Percentiles rank a stretch among this genome's conserved stretches.
These are phyloP conservation scores for Pythium monospermum DNA, from an alignment of 352 stramenopile species.

Conservation along the genomic window DNA sequence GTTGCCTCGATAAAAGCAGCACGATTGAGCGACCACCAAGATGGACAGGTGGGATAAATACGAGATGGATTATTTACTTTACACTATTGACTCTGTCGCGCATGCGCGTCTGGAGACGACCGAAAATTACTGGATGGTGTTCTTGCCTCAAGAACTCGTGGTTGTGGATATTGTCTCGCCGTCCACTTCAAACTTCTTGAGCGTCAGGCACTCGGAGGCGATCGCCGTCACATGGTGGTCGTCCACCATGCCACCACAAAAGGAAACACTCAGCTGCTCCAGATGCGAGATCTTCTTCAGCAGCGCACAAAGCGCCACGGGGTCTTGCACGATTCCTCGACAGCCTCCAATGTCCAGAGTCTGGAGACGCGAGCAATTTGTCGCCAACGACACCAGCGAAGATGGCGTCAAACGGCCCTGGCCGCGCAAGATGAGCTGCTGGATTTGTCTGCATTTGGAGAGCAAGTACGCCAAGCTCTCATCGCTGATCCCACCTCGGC, in stretches of 20 bases:
- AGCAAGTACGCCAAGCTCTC: conserved; percentile 34
- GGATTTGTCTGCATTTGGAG: conserved; percentile 32
- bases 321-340: conserved; percentile 49
- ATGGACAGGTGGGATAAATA: too few species aligned
- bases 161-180: conserved; percentile 20
- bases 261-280: conserved; percentile 54
- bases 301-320: conserved; percentile 31
- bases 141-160: background rate
- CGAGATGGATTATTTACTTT: too few species aligned
- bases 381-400: conserved; percentile 33
- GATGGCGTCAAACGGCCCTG: conserved; percentile 44
- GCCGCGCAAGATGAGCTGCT: conserved; percentile 44
- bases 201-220: conserved; percentile 45
- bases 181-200: conserved; percentile 53
- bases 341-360: conserved; percentile 57
- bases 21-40: too few species aligned
- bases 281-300: conserved; percentile 40
- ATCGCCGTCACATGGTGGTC: conserved; percentile 50
- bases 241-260: conserved; percentile 37
- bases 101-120: too few species aligned
- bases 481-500: conserved; percentile 48
- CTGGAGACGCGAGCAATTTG: conserved; percentile 35
- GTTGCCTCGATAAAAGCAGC: too few species aligned
- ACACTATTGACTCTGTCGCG: too few species aligned
- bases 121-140: too few species aligned